Evolutionary conservation across 306 rosid genomes (phyloP).

Genomic region (Spatholobus suberectus): DNA sequence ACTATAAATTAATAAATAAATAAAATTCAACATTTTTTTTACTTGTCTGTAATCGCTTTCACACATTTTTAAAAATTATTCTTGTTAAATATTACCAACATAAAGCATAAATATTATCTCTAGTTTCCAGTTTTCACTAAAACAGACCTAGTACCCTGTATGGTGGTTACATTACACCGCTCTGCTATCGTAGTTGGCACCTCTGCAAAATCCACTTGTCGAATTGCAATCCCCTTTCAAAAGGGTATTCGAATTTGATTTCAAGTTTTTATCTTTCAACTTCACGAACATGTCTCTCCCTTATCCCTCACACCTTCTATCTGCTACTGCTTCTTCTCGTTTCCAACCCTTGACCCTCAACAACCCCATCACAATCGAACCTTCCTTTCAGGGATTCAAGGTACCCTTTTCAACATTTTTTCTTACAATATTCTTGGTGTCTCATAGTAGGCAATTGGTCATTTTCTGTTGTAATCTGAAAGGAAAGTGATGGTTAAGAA

Average conservation of each 20-base stretch:
- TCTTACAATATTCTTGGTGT: not conserved
- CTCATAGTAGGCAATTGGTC: not conserved
- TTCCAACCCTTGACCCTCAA: constrained; percentile 48
- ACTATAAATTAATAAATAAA: not conserved
- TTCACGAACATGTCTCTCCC: constrained; percentile 54
- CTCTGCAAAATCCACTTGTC: constrained; percentile 17
- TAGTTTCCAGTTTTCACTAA: not conserved
- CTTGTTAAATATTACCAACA: no score
- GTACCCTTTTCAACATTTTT: constrained; percentile 40
- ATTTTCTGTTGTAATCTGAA: not conserved
- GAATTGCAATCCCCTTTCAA: not conserved
- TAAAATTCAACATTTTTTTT: no score
- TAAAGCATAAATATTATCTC: not conserved
- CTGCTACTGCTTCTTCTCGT: constrained; percentile 50
- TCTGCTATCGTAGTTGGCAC: not conserved
- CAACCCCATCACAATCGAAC: constrained; percentile 33
- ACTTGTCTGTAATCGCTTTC: not conserved
- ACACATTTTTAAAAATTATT: not conserved
- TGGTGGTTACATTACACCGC: not conserved
- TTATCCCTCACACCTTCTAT: constrained; percentile 54
- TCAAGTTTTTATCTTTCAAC: constrained; percentile 37
- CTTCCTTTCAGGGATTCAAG: constrained; percentile 50
- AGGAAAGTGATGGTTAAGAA: not conserved
- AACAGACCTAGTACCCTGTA: not conserved
- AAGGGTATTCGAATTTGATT: constrained; percentile 26